phyloP scores from a whole-genome alignment of 129 eudicot genomes.

The Arctium lappa region DNA sequence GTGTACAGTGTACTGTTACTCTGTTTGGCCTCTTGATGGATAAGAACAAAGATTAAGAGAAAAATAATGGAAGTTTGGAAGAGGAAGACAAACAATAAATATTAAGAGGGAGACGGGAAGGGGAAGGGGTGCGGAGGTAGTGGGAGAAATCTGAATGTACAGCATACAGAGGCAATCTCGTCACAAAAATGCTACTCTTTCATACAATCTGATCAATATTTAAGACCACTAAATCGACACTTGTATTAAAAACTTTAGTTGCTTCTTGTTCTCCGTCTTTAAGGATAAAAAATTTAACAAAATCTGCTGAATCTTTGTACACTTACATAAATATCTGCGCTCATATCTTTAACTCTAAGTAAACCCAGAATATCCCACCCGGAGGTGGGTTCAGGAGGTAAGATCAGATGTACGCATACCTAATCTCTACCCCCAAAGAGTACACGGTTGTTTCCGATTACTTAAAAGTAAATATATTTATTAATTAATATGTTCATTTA shows the following conservation, averaged over 20 bases:
- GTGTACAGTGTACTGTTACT: not conserved
- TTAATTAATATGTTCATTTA: not conserved
- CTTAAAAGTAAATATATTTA: not conserved
- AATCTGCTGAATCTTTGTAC: no score
- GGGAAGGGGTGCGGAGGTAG: not conserved
- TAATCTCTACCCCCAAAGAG: not conserved
- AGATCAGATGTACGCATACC: not conserved
- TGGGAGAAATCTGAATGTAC: not conserved
- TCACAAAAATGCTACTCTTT: not conserved
- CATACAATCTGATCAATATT: not conserved
- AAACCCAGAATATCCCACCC: no score
- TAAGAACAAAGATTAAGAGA: not conserved
- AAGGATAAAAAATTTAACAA: no score
- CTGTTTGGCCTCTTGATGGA: not conserved
- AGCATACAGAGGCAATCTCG: not conserved
- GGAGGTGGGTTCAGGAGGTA: not conserved
- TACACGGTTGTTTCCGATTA: not conserved
- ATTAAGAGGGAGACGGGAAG: not conserved
- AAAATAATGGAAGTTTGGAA: not conserved
- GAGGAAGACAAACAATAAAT: not conserved
- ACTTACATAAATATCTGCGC: no score
- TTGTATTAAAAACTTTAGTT: no score
- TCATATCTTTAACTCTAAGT: no score
- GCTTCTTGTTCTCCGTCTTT: no score
- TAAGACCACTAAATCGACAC: no score